These are phyloP conservation scores for Microthlaspi erraticum DNA, from an alignment of 345 rosid genomes.

Conservation along the genomic window DNA sequence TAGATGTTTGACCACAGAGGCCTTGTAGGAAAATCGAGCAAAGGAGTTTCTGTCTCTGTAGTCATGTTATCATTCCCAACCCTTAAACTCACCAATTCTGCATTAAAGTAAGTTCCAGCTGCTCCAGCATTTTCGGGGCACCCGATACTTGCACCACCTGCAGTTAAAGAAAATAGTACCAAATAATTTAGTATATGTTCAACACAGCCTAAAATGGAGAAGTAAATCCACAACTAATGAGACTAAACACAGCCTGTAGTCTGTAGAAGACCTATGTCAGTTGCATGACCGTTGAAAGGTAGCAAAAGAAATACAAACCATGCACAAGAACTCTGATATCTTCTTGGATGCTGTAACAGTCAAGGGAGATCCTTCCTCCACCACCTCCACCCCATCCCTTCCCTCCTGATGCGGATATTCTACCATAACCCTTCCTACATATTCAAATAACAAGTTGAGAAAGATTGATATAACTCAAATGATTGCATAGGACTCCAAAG, in stretches of 20 bases:
- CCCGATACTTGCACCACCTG: conserved; percentile 89
- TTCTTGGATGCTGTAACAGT: conserved; percentile 98
- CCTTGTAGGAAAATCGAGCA: conserved; percentile 85
- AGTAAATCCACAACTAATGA: conserved; percentile 14
- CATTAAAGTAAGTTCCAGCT: conserved; percentile 96
- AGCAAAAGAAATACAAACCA: conserved; percentile 68
- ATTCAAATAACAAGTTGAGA: conserved; percentile 40
- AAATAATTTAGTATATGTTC: conserved; percentile 16
- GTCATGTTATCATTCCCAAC: conserved; percentile 84
- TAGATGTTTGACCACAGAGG: conserved; percentile 90
- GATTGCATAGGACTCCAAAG: conserved; percentile 14
- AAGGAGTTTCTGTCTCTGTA: conserved; percentile 93
- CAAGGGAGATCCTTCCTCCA: conserved; percentile 93
- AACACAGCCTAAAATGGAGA: conserved; percentile 21
- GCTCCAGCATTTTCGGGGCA: conserved; percentile 94
- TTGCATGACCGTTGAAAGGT: conserved; percentile 41
- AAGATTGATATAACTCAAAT: conserved; percentile 13
- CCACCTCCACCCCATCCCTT: conserved; percentile 98
- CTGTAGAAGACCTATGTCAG: conserved; percentile 16
- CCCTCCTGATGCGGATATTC: conserved; percentile 88
- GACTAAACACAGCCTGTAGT: conserved; percentile 7
- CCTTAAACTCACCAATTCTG: conserved; percentile 78
- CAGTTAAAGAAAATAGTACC: conserved; percentile 17
- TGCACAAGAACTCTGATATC: conserved; percentile 79
- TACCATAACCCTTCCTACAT: conserved; percentile 88